Evolutionary conservation across 2,329 filamentous ascomycete genomes (phyloP), one percentile per base, ranked within the genome.

Genomic region (Ambrosiella beaveri): DNA sequence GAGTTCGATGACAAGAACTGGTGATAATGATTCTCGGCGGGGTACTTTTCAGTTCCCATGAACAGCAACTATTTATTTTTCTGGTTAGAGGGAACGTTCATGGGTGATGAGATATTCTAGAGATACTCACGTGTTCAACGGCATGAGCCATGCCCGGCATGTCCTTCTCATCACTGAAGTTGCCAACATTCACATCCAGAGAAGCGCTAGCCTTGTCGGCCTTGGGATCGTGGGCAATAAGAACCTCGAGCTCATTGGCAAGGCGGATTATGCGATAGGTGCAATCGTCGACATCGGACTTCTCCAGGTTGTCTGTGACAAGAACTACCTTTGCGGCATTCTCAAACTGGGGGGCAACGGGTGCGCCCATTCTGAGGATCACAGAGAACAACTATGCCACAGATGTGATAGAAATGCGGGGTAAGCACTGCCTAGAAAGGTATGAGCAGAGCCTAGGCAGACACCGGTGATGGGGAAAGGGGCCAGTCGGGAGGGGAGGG

Each of bases 21-120:
- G 66, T 88, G 88, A 74, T 98, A 98, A 63, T 86, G 91, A 70
- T 98, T 97, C 71, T 96, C 91, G 68, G 84, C 80, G 0, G 93
- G 93, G 66, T 93, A 98, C 80, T 97, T 98, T 70, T 95, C 85
- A 7, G 93, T 98, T 54, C 93, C 93, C 93, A 98, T 97, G 74
- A 98, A 98, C 27, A 98, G 74, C 63, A 96, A 74, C 77, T 83
- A 39, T 9, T 36, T 13, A 17, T 15, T 3, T 39, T 36, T 57
- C n/a, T 35, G 36, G 15, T 27, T 5, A 27, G 27, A 27, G 39
- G 53, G 6, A 39, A 9, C 9, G 45, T 8, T 40, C 4, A 44
- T 15, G 13, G 8, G 27, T 56, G 8, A 1, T 12, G 17, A 36
- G 36, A 35, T 50, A 3, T 15, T 49, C 8, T 9, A 36, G 7